Base-by-base conservation (phyloP, 2,329 filamentous ascomycete genomes). In the Ambrosiella xylebori region DNA sequence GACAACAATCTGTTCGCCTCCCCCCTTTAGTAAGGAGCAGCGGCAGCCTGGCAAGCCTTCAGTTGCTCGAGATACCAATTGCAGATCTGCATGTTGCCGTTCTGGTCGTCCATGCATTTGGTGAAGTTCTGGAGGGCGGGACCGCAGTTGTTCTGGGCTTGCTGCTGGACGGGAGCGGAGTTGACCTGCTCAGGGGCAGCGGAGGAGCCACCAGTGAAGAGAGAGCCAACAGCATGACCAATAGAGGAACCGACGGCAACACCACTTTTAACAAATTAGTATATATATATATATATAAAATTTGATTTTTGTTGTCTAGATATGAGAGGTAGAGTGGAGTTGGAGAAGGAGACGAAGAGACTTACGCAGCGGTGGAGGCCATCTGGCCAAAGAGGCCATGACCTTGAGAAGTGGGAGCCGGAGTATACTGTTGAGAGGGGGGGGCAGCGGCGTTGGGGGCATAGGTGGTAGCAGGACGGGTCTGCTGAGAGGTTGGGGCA, bases 11-110 rank as follows among this genome's bases (percentile, higher is more conserved):
- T 2, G 2, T 12, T 54, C 17, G 6, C 51, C 36, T 15, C 12
- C 27, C 12, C 17, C 12, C 39, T 35, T 51, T 60, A 60, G 51
- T 60, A 60, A 39, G 56, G 59, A 27, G 59, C 44, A 36, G 59
- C 59, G 44, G 59, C 59, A 38, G 59, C 52, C 56, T 61, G 58
- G 57, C 27, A 44, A 27, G 52, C 64, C 66, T 15, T 62, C 72
- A 98, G 78, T 80, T 98, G 91, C 71, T 98, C 93, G 66, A 98
- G 75, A 72, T 98, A 98, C 90, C 91, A 98, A 64, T 86, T 86
- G 76, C 93, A 98, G 69, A 96, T 94, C 69, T 85, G 84, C 85
- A 98, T 82, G 74, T 93, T 89, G 65, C 93, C 93, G 69, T 82
- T 76, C 72, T 98, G 86, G 68, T 97, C 87, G 71, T 97, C 90